Base-by-base conservation (phyloP, 1,139 yeast genomes). In the Petasospora fabianii region DNA sequence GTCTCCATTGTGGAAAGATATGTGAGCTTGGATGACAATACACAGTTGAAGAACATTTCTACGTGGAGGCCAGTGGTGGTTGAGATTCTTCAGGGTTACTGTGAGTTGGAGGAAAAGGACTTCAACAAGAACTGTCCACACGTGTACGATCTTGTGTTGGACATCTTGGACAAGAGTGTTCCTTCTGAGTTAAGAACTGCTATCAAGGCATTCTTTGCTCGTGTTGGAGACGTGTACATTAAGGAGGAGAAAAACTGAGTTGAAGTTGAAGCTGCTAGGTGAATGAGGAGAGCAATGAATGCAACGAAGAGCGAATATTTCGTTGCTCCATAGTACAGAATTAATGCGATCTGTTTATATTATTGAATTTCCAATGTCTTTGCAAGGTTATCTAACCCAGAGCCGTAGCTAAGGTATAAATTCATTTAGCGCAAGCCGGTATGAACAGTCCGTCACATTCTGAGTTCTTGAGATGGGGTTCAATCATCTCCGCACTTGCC, bases 21-120 rank as follows among this genome's bases (percentile, higher is more conserved):
- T 60, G 73, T 81, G 27, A 73, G 73, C 9, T 72, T 88, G 49
- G 95, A 86, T 50, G 92, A 81, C 50, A 68, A 76, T 29, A 77
- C 80, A 35, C 87, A 88, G 62, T 86, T 82, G 49, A 74, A 95
- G 51, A 86, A 85, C 58, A 77, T 90, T 29, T 69, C 76, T 19
- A 83, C 95, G 3, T 84, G 97, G 94, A 75, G 84, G 54, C 97
- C 97, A 0, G 97, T 92, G 18, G 85, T 90, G 30, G 82, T 85
- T 30, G 95, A 85, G 55, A 83, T 92, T 24, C 68, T 82, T 49
- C 88, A 84, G 58, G 96, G 96, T 5, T 83, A 82, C 56, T 74
- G 77, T 33, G 86, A 80, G 54, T 73, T 92, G 50, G 85, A 84
- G 50, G 84, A 81, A 34, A 76, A 64, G 2, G 97, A 92, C 59